A percentile compares a stretch with the other conserved stretches of the same genome.
Conservation (phyloP, 139 green algal species). For the Chlamydomonas applanata region DNA sequence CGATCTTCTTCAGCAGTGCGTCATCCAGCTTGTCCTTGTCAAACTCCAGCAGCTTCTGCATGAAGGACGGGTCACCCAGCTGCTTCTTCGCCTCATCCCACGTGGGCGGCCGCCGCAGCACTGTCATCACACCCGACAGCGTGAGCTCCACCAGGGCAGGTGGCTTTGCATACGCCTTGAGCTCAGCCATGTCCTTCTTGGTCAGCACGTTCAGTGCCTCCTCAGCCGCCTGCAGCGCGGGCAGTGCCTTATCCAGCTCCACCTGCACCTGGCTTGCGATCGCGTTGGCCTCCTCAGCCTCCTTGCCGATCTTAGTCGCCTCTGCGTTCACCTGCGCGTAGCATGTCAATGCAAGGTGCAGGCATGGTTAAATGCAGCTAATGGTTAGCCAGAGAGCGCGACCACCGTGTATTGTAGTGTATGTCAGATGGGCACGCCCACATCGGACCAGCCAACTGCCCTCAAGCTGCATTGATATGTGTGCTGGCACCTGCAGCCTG, state of each 20-base stretch:
- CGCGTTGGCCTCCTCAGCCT: constrained; percentile 76
- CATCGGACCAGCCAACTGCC: no score
- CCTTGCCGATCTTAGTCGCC: constrained; percentile 74
- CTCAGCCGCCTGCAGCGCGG: constrained; percentile 68
- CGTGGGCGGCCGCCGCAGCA: constrained; percentile 69
- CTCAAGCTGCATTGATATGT: no score
- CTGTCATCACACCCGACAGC: constrained; percentile 60
- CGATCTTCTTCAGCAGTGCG: constrained; percentile 79
- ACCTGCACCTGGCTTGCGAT: constrained; percentile 76
- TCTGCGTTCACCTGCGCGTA: constrained; percentile 72
- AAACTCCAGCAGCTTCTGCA: constrained; percentile 72
- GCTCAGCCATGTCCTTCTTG: constrained; percentile 84
- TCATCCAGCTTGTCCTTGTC: constrained; percentile 85
- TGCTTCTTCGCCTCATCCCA: constrained; percentile 85
- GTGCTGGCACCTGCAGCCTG: no score
- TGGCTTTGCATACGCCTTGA: constrained; percentile 88
- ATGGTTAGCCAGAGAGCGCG: neutral
- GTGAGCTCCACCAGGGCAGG: constrained; percentile 81
- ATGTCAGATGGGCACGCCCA: no score
- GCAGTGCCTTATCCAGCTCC: constrained; percentile 79
- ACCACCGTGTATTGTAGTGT: neutral
- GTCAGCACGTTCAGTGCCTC: constrained; percentile 82
- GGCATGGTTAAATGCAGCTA: neutral
- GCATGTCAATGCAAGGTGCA: neutral
- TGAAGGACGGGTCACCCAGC: constrained; percentile 75